phyloP scores from a whole-genome alignment of 129 eudicot species.

The Flaveria brownii region DNA sequence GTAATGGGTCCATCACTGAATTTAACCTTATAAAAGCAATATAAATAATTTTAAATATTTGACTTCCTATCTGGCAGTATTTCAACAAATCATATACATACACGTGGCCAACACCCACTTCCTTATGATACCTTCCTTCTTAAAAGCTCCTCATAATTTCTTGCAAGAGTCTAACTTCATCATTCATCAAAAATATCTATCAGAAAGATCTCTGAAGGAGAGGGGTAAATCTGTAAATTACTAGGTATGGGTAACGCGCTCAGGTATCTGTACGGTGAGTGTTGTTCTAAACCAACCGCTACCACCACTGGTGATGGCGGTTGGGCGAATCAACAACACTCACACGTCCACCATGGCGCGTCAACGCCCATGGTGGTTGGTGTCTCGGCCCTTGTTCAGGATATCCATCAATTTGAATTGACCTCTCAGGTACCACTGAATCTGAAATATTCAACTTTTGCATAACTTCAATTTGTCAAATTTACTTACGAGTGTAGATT shows the following conservation, averaged over 20 bases:
- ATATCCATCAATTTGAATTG: constrained; percentile 72
- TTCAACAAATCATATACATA: constrained; percentile 20
- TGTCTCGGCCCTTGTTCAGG: constrained; percentile 71
- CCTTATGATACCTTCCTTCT: constrained; percentile 25
- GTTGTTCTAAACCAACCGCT: constrained; percentile 50
- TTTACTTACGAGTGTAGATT: not conserved
- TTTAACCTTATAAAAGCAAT: not conserved
- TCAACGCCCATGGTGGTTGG: constrained; percentile 35
- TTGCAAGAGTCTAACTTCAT: not conserved
- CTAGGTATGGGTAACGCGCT: constrained; percentile 73
- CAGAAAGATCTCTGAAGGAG: not conserved
- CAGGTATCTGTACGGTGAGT: constrained; percentile 60
- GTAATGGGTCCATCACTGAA: constrained; percentile 17
- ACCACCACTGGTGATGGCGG: constrained; percentile 32
- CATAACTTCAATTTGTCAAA: not conserved
- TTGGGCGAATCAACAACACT: constrained; percentile 37
- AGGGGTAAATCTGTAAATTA: constrained; percentile 26
- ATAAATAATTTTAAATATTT: no score
- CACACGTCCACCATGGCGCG: constrained; percentile 57
- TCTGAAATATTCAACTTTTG: not conserved
- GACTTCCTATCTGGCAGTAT: not conserved
- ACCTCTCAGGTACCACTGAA: constrained; percentile 69
- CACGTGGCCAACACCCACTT: constrained; percentile 29
- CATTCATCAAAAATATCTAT: not conserved
- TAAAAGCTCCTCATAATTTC: constrained; percentile 13